Conservation (phyloP, 192 early-diverging fungal genomes). For the Funneliformis geosporum region DNA sequence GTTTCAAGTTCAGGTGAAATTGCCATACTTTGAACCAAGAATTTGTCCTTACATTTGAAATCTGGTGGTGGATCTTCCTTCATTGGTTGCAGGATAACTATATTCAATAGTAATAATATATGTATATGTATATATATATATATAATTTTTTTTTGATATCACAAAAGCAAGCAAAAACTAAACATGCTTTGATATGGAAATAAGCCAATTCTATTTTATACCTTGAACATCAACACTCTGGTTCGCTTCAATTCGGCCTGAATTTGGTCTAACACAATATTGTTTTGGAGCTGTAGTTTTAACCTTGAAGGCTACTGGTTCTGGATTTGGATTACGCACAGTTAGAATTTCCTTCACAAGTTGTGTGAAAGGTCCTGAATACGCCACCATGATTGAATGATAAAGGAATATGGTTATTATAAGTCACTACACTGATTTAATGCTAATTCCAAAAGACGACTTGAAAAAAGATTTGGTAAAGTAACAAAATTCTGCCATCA, state of each 20-base stretch:
- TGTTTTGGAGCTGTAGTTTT: constrained; percentile 98
- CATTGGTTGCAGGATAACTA: constrained; percentile 88
- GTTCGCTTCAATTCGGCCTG: constrained; percentile 75
- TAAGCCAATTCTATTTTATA: constrained; percentile 37
- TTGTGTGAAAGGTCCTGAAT: constrained; percentile 64
- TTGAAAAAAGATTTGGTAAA: background rate
- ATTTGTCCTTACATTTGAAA: constrained; percentile 95
- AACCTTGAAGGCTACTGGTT: constrained; percentile 92
- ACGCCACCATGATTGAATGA: background rate
- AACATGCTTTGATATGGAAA: background rate
- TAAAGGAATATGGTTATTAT: background rate
- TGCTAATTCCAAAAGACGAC: too few species aligned
- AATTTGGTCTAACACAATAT: constrained; percentile 95
- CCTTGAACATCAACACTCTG: constrained; percentile 72
- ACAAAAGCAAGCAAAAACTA: too few species aligned
- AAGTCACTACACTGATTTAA: background rate
- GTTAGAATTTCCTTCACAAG: constrained; percentile 56
- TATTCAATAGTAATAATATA: background rate
- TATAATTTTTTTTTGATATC: too few species aligned
- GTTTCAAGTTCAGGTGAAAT: constrained; percentile 69
- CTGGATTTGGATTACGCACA: constrained; percentile 64
- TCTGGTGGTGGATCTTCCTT: constrained; percentile 77
- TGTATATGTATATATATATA: background rate
- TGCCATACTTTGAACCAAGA: constrained; percentile 86
- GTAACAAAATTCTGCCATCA: background rate